These are phyloP conservation scores for Neofusicoccum parvum DNA, from an alignment of 2,329 filamentous ascomycete species.

Conservation along the genomic window DNA sequence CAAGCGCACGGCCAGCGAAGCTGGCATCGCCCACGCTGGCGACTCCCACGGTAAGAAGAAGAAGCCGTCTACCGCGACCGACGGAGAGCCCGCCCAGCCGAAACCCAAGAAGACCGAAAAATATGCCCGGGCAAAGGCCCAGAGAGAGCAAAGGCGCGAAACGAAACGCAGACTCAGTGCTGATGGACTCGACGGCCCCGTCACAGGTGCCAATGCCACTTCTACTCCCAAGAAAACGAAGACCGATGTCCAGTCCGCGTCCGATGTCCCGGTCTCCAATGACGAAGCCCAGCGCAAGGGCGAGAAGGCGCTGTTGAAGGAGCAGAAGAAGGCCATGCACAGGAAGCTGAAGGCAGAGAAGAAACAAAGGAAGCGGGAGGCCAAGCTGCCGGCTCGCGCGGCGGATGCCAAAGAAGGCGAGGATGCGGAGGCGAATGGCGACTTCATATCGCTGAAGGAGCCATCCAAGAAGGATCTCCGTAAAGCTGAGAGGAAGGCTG, in stretches of 20 bases:
- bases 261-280: background rate
- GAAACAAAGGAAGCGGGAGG: conserved; percentile 11
- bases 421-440: background rate
- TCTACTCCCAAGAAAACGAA: conserved; percentile 5
- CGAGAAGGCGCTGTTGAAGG: conserved; percentile 26
- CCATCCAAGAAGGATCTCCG: conserved; percentile 30
- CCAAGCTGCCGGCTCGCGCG: background rate
- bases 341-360: conserved; percentile 23
- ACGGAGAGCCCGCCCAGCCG: background rate
- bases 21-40: background rate
- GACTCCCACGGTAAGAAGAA: background rate
- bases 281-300: conserved; percentile 12
- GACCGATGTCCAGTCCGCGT: background rate
- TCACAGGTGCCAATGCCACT: background rate
- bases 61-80: background rate
- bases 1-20: conserved; percentile 11
- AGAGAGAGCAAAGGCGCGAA: background rate
- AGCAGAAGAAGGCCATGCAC: conserved; percentile 10
- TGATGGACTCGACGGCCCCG: background rate
- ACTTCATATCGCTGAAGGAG: background rate
- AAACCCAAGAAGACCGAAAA: background rate
- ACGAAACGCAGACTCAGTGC: background rate
- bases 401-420: background rate
- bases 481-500: conserved; percentile 32
- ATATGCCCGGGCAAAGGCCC: background rate